Evolutionary conservation across 139 green algal genomes (phyloP).

Genomic region (Eudorina sp.): DNA sequence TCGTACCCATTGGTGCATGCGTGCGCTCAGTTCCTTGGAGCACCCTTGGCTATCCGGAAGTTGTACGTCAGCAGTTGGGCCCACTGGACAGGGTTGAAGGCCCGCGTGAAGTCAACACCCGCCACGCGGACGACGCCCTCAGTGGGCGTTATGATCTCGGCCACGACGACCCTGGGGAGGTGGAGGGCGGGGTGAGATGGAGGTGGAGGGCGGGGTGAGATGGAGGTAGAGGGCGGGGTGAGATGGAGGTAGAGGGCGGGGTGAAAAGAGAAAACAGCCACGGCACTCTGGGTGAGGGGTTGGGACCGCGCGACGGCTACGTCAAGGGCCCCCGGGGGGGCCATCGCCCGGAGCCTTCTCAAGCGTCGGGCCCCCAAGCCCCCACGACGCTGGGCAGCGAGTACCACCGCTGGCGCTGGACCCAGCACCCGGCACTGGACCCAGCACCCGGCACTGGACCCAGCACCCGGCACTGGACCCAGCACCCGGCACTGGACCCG

Average conservation of each 20-base stretch:
- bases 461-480: no score
- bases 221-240: background rate
- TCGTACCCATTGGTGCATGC: no score
- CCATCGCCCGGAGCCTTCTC: no score
- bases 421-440: no score
- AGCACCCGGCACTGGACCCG: no score
- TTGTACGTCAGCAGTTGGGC: slow-evolving; percentile 15
- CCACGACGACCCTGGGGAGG: background rate
- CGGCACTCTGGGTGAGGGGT: background rate
- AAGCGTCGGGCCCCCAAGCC: no score
- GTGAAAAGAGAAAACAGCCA: background rate
- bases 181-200: background rate
- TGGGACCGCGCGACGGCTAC: background rate
- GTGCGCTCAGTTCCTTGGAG: background rate
- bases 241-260: background rate
- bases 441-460: no score
- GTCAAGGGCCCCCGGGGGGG: no score
- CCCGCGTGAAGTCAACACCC: slow-evolving; percentile 10
- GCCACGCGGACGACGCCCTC: slow-evolving; percentile 13
- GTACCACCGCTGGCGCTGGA: no score
- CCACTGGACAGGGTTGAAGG: background rate
- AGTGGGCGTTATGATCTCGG: slow-evolving; percentile 25
- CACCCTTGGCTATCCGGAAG: slow-evolving; percentile 20
- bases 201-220: background rate
- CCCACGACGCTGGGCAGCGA: no score